Conservation (phyloP, 192 early-diverging fungal genomes). For the Spizellomyces punctatus region DNA sequence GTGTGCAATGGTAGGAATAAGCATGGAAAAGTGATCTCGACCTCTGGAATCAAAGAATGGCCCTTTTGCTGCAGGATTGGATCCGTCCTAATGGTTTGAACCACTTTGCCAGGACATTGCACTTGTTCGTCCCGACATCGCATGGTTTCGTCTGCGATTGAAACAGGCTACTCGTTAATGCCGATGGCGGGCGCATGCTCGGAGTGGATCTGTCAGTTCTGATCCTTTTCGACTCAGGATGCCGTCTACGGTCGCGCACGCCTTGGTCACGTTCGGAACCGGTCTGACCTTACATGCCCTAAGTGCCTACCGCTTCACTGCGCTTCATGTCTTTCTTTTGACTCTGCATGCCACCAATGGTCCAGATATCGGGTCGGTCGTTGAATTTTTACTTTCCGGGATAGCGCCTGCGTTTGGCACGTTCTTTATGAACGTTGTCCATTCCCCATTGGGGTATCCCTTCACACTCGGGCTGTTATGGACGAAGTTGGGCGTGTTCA, state of each 20-base stretch:
- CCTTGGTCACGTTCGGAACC: conserved; percentile 7
- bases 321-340: conserved; percentile 21
- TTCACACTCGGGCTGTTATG: conserved; percentile 12
- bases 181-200: too few relatives aligned
- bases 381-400: conserved; percentile 17
- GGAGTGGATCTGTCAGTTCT: too few relatives aligned
- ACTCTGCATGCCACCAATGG: conserved; percentile 24
- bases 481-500: conserved; percentile 19
- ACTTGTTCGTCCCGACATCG: too few relatives aligned
- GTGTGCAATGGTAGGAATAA: too few relatives aligned
- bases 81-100: too few relatives aligned
- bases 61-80: too few relatives aligned
- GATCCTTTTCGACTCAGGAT: background rate
- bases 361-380: conserved; percentile 26
- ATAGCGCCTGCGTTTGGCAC: conserved; percentile 12
- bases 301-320: conserved; percentile 3
- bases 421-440: conserved; percentile 26
- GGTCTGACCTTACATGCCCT: conserved; percentile 9
- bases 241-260: conserved; percentile 34
- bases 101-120: too few relatives aligned
- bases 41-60: too few relatives aligned
- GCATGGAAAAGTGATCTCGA: too few relatives aligned
- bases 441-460: conserved; percentile 22
- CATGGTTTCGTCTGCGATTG: too few relatives aligned
- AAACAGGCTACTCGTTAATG: too few relatives aligned